A percentile compares a stretch with the other conserved stretches of the same genome.
Conservation (phyloP, 2,329 filamentous ascomycete genomes). For the Ascochyta clinopodiicola region DNA sequence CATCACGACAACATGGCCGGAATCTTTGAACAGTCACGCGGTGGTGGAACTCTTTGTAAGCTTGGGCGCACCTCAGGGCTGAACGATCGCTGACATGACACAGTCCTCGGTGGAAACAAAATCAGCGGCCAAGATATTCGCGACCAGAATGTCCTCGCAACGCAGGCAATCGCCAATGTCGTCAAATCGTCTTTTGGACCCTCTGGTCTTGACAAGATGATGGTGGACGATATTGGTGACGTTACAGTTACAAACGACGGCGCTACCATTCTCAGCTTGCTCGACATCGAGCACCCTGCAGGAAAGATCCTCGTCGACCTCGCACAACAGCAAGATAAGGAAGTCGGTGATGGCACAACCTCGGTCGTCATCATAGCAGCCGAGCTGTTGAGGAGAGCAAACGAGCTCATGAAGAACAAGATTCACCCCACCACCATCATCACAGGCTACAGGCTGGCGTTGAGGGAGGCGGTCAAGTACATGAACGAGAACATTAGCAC, state of each 20-base stretch:
- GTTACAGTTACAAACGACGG: conserved; percentile 99
- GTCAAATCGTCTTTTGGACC: conserved; percentile 99
- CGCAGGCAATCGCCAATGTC: conserved; percentile 96
- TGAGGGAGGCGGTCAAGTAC: conserved; percentile 96
- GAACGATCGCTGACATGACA: conserved; percentile 31
- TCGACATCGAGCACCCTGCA: conserved; percentile 97
- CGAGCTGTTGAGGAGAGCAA: conserved; percentile 89
- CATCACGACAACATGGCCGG: conserved; percentile 72
- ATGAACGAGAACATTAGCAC: conserved; percentile 98
- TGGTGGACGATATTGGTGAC: conserved; percentile 99
- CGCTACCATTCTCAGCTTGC: conserved; percentile 90
- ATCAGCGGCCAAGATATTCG: conserved; percentile 96
- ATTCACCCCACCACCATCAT: conserved; percentile 99
- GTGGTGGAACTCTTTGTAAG: conserved; percentile 86
- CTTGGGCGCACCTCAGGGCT: conserved; percentile 17
- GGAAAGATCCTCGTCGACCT: conserved; percentile 98
- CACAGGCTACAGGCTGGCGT: conserved; percentile 92
- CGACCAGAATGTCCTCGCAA: conserved; percentile 96
- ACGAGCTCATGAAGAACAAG: conserved; percentile 99
- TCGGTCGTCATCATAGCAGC: conserved; percentile 97
- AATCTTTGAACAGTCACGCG: conserved; percentile 94
- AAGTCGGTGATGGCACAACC: conserved; percentile 97
- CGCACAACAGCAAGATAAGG: conserved; percentile 98
- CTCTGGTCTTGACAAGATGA: conserved; percentile 99
- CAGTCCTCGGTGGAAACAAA: conserved; percentile 93